Conservation (phyloP, 2,329 filamentous ascomycete genomes). For the Tolypocladium nubicola region DNA sequence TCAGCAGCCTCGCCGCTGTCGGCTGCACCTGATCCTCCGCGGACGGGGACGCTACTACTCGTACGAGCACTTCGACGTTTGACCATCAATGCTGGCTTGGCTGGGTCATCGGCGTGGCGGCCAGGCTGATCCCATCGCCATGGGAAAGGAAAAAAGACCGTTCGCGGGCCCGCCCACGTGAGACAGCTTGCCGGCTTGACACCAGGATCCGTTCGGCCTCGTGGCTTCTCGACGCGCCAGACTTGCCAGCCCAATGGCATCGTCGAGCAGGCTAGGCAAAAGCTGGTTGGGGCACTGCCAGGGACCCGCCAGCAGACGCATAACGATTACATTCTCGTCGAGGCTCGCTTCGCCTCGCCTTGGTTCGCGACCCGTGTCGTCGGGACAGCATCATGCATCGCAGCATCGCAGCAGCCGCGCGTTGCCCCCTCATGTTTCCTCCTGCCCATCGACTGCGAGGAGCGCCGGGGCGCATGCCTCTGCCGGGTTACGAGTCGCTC, state of each 20-base stretch:
- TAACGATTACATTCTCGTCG: neutral
- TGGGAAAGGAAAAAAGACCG: too few species aligned
- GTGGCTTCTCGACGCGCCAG: neutral
- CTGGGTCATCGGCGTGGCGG: neutral
- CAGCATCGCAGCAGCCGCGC: neutral
- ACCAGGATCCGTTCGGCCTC: neutral
- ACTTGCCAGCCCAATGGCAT: neutral
- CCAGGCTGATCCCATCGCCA: neutral
- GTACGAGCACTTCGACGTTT: too few species aligned
- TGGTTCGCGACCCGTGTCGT: neutral
- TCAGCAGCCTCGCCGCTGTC: too few species aligned
- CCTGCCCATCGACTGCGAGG: neutral
- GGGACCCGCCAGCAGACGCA: too few species aligned
- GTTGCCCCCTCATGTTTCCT: neutral
- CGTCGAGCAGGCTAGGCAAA: too few species aligned
- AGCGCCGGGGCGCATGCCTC: too few species aligned
- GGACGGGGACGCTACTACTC: too few species aligned
- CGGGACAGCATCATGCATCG: neutral
- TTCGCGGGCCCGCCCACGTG: neutral
- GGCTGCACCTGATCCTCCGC: too few species aligned
- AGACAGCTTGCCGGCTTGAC: neutral
- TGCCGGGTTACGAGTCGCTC: too few species aligned
- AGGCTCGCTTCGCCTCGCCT: neutral
- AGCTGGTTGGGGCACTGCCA: too few species aligned
- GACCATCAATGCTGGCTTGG: neutral